A percentile compares a stretch with the other conserved stretches of the same genome.
Evolutionary conservation across 306 rosid genomes (phyloP).

Genomic region (Citrullus amarus): DNA sequence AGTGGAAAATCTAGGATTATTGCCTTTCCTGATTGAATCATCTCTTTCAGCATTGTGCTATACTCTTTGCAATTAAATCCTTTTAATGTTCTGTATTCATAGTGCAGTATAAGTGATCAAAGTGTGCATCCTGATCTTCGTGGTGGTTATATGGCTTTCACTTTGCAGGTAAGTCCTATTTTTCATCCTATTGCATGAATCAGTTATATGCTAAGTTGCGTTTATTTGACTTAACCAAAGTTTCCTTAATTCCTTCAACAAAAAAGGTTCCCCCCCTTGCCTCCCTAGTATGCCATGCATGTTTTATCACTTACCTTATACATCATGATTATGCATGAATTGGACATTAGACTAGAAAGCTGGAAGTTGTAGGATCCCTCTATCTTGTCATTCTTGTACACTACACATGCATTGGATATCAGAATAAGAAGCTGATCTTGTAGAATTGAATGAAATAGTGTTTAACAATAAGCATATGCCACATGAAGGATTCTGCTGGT

Average conservation of each 20-base stretch:
- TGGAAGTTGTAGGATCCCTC: background rate
- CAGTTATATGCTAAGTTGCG: background rate
- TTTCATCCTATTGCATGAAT: background rate
- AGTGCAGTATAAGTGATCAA: slow-evolving; percentile 61
- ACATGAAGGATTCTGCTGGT: slow-evolving; percentile 70
- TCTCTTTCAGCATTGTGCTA: background rate
- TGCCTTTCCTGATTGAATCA: background rate
- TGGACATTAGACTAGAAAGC: background rate
- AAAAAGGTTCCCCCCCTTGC: background rate
- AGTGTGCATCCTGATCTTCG: slow-evolving; percentile 54
- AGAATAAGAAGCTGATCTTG: background rate
- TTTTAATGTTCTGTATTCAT: slow-evolving; percentile 2
- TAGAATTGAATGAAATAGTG: background rate
- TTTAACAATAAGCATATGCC: slow-evolving; percentile 18
- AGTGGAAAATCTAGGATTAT: background rate
- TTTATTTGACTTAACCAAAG: background rate
- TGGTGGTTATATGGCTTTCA: slow-evolving; percentile 89
- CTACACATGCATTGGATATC: background rate
- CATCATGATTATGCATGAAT: background rate
- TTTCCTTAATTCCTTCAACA: background rate
- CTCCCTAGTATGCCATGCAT: background rate
- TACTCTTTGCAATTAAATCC: background rate
- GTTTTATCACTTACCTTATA: background rate
- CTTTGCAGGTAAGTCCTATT: slow-evolving; percentile 42
- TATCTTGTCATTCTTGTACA: background rate